Conservation (phyloP, 2,329 filamentous ascomycete species). For the Phialophora tarda region DNA sequence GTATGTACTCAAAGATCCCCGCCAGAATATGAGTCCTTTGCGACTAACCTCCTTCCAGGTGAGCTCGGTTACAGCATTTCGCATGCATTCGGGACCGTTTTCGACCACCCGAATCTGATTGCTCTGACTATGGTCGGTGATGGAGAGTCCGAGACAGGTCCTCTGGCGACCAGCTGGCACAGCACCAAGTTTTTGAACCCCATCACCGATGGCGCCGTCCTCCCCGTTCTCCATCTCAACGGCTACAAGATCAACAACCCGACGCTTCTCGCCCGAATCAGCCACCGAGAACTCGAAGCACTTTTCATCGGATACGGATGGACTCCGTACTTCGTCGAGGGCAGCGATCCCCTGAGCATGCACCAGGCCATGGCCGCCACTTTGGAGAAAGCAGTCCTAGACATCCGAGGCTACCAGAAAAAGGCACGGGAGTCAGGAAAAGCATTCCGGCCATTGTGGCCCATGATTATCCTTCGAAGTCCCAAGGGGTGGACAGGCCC, state of each 20-base stretch:
- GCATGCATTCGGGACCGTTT: conserved; percentile 78
- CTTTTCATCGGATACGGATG: conserved; percentile 78
- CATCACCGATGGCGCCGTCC: conserved; percentile 75
- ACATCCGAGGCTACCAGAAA: conserved; percentile 73
- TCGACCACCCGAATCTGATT: conserved; percentile 75
- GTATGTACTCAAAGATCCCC: conserved; percentile 42
- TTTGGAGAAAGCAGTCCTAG: conserved; percentile 71
- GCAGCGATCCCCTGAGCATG: conserved; percentile 74
- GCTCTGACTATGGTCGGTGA: conserved; percentile 79
- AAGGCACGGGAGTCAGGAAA: conserved; percentile 72
- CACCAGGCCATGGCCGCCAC: conserved; percentile 82
- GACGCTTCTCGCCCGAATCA: conserved; percentile 73
- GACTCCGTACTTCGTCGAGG: conserved; percentile 80
- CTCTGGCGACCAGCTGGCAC: conserved; percentile 79
- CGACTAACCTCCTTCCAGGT: conserved; percentile 10
- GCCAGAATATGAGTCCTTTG: not conserved
- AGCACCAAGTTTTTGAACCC: conserved; percentile 83
- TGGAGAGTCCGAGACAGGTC: conserved; percentile 80
- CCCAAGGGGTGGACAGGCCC: conserved; percentile 83
- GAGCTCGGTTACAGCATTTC: conserved; percentile 82
- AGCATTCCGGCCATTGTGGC: conserved; percentile 74
- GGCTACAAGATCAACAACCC: conserved; percentile 88
- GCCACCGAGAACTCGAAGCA: conserved; percentile 71
- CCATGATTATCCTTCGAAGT: conserved; percentile 76
- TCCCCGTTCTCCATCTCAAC: conserved; percentile 78